Percentiles rank a stretch among this genome's conserved stretches.
Conservation (phyloP, 345 rosid species). For the Ailanthus altissimus region DNA sequence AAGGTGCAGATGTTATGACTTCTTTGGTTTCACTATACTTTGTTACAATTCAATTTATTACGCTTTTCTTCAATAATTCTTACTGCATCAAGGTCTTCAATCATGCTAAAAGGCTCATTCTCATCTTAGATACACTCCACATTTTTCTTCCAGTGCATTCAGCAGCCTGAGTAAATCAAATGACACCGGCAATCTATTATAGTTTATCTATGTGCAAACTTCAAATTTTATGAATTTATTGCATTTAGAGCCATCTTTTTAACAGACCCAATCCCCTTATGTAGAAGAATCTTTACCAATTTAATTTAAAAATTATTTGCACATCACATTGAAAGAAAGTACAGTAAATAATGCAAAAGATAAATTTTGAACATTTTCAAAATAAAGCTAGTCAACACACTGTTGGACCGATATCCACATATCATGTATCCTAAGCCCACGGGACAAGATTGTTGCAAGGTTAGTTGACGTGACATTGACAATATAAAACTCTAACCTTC, state of each 20-base stretch:
- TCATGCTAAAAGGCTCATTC: background rate
- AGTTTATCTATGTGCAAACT: background rate
- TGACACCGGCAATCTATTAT: background rate
- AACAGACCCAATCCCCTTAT: background rate
- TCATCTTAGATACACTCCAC: no score
- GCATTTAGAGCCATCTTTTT: background rate
- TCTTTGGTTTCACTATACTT: constrained; percentile 7
- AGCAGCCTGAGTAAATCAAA: background rate
- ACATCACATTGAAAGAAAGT: background rate
- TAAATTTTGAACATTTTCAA: background rate
- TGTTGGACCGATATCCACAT: background rate
- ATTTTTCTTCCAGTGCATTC: background rate
- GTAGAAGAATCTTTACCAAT: background rate
- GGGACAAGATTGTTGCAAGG: background rate
- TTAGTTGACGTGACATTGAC: background rate
- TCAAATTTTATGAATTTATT: background rate
- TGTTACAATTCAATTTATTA: background rate
- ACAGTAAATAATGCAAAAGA: background rate
- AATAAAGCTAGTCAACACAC: background rate
- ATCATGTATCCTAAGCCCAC: background rate
- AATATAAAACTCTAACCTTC: background rate
- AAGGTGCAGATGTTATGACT: background rate
- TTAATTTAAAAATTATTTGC: background rate
- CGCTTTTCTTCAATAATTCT: background rate
- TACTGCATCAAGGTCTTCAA: background rate